A percentile compares a stretch with the other conserved stretches of the same genome.
These are phyloP conservation scores for Astrothelium macrocarpum DNA, from an alignment of 495 filamentous ascomycete genomes.

Conservation along the genomic window DNA sequence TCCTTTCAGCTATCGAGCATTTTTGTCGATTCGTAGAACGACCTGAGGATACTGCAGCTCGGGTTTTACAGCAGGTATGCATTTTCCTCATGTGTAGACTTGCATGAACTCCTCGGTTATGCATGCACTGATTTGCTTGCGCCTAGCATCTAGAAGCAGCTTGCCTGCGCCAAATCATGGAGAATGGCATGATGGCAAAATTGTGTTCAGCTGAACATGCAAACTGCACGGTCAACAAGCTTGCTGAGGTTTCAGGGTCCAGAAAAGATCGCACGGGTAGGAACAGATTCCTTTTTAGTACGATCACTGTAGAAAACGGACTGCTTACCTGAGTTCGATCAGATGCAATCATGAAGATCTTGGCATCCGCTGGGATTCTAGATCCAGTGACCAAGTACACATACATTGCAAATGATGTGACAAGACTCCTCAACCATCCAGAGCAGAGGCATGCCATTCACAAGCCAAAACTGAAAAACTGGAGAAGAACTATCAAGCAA, in stretches of 20 bases:
- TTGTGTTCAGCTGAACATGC: not conserved
- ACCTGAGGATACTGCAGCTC: not conserved
- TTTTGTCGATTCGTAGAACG: not conserved
- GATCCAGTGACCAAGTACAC: not conserved
- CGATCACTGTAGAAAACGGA: not conserved
- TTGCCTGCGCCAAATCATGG: not conserved
- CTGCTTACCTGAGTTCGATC: not conserved
- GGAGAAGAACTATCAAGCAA: not conserved
- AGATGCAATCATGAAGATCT: not conserved
- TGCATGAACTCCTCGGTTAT: too few relatives aligned
- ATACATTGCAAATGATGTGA: not conserved
- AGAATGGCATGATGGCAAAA: not conserved
- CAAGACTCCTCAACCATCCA: not conserved
- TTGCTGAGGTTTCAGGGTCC: not conserved
- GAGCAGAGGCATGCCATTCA: slow-evolving; percentile 1
- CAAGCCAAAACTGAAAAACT: not conserved
- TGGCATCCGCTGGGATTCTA: not conserved
- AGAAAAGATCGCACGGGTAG: not conserved
- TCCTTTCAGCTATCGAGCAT: not conserved
- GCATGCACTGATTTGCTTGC: not conserved
- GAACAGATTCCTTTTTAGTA: not conserved
- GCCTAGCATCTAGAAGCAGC: not conserved
- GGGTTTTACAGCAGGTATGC: not conserved
- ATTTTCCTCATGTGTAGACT: not conserved
- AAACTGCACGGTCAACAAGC: not conserved